Evolutionary conservation across 768 basidiomycete species (phyloP).

Genomic region (Mycena filopes): DNA sequence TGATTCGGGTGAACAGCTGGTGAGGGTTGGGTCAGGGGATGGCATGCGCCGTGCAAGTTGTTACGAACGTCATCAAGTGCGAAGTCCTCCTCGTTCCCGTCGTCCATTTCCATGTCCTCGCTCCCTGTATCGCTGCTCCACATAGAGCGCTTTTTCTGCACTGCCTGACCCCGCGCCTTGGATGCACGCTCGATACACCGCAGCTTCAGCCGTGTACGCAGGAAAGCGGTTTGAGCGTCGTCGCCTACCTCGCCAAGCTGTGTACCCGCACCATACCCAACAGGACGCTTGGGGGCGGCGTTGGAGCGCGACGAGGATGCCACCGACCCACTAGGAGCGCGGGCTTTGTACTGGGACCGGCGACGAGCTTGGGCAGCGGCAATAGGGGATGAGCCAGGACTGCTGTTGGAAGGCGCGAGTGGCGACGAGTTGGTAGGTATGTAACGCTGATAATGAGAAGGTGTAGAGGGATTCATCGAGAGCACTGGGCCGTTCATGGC

Average conservation of each 20-base stretch:
- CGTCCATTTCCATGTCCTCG: slow-evolving; percentile 51
- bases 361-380: slow-evolving; percentile 59
- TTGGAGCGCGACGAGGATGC: slow-evolving; percentile 35
- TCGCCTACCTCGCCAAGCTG: slow-evolving; percentile 38
- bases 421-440: slow-evolving; percentile 27
- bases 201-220: slow-evolving; percentile 69
- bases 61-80: too few species aligned
- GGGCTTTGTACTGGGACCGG: slow-evolving; percentile 64
- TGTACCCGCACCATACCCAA: slow-evolving; percentile 13
- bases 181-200: slow-evolving; percentile 71
- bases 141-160: slow-evolving; percentile 49
- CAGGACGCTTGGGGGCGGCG: slow-evolving; percentile 23
- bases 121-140: slow-evolving; percentile 63
- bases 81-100: slow-evolving; percentile 63
- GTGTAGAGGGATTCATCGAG: slow-evolving; percentile 8
- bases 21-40: background rate
- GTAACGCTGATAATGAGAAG: background rate
- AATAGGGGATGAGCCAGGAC: slow-evolving; percentile 53
- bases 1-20: slow-evolving; percentile 28
- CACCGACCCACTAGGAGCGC: slow-evolving; percentile 42
- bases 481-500: background rate
- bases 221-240: slow-evolving; percentile 62
- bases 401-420: slow-evolving; percentile 25
- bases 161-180: slow-evolving; percentile 61
- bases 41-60: too few species aligned